These are phyloP conservation scores for Royoungia palumana DNA, from an alignment of 768 basidiomycete species.

Conservation along the genomic window DNA sequence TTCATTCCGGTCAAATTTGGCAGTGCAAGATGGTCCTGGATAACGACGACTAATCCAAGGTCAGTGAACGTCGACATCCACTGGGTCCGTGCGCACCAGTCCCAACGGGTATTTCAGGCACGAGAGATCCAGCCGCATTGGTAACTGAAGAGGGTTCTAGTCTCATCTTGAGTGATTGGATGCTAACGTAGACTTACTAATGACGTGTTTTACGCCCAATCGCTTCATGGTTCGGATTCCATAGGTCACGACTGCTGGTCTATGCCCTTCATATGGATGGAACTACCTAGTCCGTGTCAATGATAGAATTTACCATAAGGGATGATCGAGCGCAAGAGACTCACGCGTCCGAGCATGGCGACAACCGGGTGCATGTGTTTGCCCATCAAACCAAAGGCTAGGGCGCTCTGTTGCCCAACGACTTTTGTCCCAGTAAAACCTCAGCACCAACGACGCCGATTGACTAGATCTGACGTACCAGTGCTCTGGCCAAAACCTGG, in stretches of 20 bases:
- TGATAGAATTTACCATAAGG: neutral
- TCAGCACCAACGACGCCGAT: neutral
- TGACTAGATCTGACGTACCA: conserved; percentile 41
- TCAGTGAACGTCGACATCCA: conserved; percentile 8
- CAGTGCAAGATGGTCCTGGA: conserved; percentile 82
- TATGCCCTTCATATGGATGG: conserved; percentile 83
- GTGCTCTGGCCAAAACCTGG: conserved; percentile 77
- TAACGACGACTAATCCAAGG: conserved; percentile 59
- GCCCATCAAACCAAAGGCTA: conserved; percentile 81
- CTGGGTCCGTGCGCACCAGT: conserved; percentile 55
- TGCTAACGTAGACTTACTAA: conserved; percentile 50
- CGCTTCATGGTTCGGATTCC: conserved; percentile 77
- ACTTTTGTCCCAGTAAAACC: conserved; percentile 41
- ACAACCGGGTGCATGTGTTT: conserved; percentile 71
- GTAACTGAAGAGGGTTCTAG: conserved; percentile 52
- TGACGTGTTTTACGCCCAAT: conserved; percentile 70
- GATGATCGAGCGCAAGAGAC: conserved; percentile 19
- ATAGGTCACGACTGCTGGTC: conserved; percentile 64
- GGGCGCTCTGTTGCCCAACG: conserved; percentile 71
- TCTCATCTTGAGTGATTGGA: neutral
- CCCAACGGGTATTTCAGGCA: conserved; percentile 69
- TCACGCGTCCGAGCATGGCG: conserved; percentile 83
- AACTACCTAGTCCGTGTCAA: conserved; percentile 46
- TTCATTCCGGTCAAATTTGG: conserved; percentile 77
- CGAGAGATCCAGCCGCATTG: conserved; percentile 84